Conservation (phyloP, 2,329 filamentous ascomycete species). For the Colletotrichum sp. region DNA sequence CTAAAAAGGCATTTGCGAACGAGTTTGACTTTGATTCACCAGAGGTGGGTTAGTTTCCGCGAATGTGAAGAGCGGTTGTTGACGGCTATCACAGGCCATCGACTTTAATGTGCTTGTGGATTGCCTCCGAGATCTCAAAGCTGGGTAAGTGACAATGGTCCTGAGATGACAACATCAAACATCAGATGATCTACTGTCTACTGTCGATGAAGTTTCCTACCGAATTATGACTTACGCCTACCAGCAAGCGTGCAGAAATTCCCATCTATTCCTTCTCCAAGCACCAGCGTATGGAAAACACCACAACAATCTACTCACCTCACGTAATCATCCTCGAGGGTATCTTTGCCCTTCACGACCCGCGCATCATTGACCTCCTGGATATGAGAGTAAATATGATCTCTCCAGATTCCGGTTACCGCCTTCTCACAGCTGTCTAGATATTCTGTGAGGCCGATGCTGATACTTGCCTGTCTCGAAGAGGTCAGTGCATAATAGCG, state of each 20-base stretch:
- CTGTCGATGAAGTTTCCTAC: background rate
- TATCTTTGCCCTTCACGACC: constrained; percentile 93
- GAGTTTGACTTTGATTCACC: constrained; percentile 97
- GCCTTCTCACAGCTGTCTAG: constrained; percentile 38
- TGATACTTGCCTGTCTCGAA: constrained; percentile 88
- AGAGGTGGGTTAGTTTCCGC: constrained; percentile 45
- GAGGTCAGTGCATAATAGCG: constrained; percentile 62
- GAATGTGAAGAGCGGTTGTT: background rate
- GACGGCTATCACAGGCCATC: constrained; percentile 62
- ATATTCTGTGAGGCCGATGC: constrained; percentile 97
- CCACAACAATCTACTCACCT: constrained; percentile 91
- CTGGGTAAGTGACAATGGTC: constrained; percentile 67
- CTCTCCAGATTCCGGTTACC: background rate
- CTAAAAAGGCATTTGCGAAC: constrained; percentile 81
- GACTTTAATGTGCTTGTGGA: constrained; percentile 91
- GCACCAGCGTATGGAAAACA: constrained; percentile 79
- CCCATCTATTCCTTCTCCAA: constrained; percentile 95
- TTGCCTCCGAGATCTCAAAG: constrained; percentile 82
- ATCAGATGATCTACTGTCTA: background rate
- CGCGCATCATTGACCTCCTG: constrained; percentile 80
- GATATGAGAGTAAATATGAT: constrained; percentile 78
- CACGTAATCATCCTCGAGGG: constrained; percentile 95
- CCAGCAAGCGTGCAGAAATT: constrained; percentile 86
- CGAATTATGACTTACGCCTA: background rate
- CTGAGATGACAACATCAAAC: background rate